A percentile compares a stretch with the other conserved stretches of the same genome.
phyloP scores from a whole-genome alignment of 345 rosid genomes.

The Eucalyptus camaldulensis region DNA sequence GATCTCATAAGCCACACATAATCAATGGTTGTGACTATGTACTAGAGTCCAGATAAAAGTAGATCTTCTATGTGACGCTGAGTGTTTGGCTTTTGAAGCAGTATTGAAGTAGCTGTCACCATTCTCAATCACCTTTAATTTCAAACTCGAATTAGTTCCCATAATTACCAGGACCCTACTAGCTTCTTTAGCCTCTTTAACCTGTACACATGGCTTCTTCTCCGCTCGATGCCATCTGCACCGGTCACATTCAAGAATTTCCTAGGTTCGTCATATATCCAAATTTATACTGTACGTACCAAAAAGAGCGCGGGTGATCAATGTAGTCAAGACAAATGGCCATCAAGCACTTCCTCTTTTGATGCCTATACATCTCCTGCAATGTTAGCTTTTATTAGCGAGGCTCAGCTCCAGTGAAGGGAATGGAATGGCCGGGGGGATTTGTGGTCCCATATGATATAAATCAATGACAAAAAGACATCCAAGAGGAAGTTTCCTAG shows the following conservation, averaged over 20 bases:
- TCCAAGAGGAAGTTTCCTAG: not conserved
- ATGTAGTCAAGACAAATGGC: not conserved
- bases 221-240: not conserved
- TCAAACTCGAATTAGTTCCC: not conserved
- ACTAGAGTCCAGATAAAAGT: not conserved
- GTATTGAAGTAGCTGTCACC: accelerated
- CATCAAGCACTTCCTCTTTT: not conserved
- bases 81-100: not conserved
- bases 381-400: not conserved
- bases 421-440: not conserved
- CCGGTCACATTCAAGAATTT: not conserved
- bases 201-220: not conserved
- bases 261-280: not conserved
- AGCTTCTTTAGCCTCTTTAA: not conserved
- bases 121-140: not conserved
- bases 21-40: not conserved
- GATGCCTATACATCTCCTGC: not conserved
- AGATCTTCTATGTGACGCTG: accelerated
- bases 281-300: not conserved
- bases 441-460: not conserved
- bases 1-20: not conserved
- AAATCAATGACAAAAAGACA: not conserved
- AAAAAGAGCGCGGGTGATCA: not conserved
- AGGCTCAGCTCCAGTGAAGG: not conserved
- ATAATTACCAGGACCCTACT: not conserved